Conservation (phyloP, 169 alveolate genomes). For the Plasmodium coatneyi region DNA sequence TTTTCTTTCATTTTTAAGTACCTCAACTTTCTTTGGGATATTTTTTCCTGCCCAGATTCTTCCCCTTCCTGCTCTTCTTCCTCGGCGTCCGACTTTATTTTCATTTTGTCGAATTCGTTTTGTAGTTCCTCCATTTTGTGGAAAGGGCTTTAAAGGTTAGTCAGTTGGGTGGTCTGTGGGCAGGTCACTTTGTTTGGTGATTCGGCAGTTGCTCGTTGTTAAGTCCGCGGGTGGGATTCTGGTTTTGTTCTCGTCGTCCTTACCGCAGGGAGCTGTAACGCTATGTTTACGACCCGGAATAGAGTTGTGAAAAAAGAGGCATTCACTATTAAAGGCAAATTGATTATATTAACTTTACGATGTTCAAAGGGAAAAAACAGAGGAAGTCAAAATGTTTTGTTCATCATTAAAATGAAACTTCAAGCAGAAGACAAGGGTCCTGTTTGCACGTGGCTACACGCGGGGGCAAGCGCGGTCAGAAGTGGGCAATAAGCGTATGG, state of each 20-base stretch:
- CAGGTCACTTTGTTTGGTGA: not conserved
- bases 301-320: not conserved
- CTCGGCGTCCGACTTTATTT: not conserved
- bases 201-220: not conserved
- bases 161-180: not conserved
- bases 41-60: constrained; percentile 24
- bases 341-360: not conserved
- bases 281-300: not conserved
- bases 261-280: not conserved
- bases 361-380: not conserved
- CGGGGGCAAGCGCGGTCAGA: not conserved
- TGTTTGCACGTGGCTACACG: not conserved
- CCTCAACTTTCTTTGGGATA: constrained; percentile 37
- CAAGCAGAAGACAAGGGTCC: not conserved
- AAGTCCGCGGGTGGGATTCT: not conserved
- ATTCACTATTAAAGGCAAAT: not conserved
- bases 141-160: too few relatives aligned
- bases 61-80: constrained; percentile 32
- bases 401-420: not conserved
- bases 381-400: not conserved
- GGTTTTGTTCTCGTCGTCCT: not conserved
- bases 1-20: constrained; percentile 65
- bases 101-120: not conserved
- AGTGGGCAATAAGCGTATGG: not conserved
- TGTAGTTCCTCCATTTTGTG: not conserved